Evolutionary conservation across 176 grass and related monocot genomes (phyloP), one percentile per base, ranked within the genome.

Genomic region (Triticum turgidum): DNA sequence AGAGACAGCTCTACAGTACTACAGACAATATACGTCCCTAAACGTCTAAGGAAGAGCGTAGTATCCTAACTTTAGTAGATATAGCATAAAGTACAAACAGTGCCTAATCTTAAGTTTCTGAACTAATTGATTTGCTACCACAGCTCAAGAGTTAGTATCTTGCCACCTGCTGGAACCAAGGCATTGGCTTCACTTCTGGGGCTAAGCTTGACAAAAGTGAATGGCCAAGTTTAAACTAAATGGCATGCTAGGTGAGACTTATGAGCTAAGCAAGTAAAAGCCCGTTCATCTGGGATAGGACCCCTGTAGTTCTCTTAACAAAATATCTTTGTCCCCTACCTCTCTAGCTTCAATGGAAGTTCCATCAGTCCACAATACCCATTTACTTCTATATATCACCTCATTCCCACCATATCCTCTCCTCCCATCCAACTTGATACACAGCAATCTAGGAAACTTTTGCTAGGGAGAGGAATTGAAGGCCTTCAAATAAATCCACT

Each of bases 261-360:
- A 49, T 49, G 82, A 84, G 13, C 63, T 84, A 65, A 64, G 71
- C 52, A 83, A 44, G 35, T 74, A 63, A 71, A 73, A 61, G 11
- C n/a, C 9, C 34, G 15, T 29, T 38, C 9, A 69, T 71, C 52
- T 67, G 65, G 79, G 17, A 66, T 81, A 49, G 25, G 41, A n/a
- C n/a, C 66, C 51, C 10, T 82, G 11, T 12, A 47, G 47, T 56
- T 71, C 30, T 72, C 52, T 37, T 72, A 73, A 58, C 32, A 82
- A 68, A 45, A 37, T 20, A 54, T 70, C 6, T 14, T 68, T 56
- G 34, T 69, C 49, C 65, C 18, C 65, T 69, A 35, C 20, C 30
- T 35, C 29, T 69, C 67, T 32, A 61, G 68, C 52, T 75, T 75
- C 39, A 72, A 63, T 63, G 24, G 63, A 17, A 75, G 37, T 7